These are phyloP conservation scores for Neurospora sp. DNA, from an alignment of 2,329 filamentous ascomycete genomes.

Conservation along the genomic window DNA sequence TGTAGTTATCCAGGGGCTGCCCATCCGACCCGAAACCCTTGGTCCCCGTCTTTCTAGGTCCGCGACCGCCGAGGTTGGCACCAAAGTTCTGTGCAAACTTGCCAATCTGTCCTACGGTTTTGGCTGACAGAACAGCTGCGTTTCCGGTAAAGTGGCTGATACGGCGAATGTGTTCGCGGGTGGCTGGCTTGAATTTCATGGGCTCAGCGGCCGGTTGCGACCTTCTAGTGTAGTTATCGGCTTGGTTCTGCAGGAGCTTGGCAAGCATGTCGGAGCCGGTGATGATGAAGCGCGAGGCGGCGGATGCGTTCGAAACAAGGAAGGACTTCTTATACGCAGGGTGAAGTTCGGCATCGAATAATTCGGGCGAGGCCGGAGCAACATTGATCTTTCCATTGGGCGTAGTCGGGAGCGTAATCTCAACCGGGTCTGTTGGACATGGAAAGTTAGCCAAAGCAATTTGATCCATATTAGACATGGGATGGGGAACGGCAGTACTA, in stretches of 20 bases:
- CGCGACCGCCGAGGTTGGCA: slow-evolving; percentile 58
- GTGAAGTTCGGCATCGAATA: slow-evolving; percentile 68
- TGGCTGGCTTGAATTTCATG: slow-evolving; percentile 76
- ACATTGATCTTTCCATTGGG: slow-evolving; percentile 56
- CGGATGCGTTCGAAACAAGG: slow-evolving; percentile 76
- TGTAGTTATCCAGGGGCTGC: slow-evolving; percentile 55
- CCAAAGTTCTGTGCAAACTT: slow-evolving; percentile 85
- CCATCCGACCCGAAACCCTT: slow-evolving; percentile 63
- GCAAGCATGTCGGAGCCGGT: slow-evolving; percentile 74
- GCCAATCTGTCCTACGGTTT: slow-evolving; percentile 76
- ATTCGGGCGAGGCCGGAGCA: slow-evolving; percentile 56
- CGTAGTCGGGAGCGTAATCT: slow-evolving; percentile 63
- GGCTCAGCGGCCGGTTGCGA: slow-evolving; percentile 70
- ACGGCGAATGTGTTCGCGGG: slow-evolving; percentile 76
- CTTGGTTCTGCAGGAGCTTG: slow-evolving; percentile 65
- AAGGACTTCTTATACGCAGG: slow-evolving; percentile 86
- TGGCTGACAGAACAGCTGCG: slow-evolving; percentile 70
- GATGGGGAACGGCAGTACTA: slow-evolving; percentile 23
- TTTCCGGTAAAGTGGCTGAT: slow-evolving; percentile 77
- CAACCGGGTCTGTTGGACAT: slow-evolving; percentile 56
- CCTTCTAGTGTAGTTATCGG: slow-evolving; percentile 70
- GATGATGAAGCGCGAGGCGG: slow-evolving; percentile 83
- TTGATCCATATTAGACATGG: neutral
- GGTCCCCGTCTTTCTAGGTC: slow-evolving; percentile 35
- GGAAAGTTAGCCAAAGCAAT: slow-evolving; percentile 4